Evolutionary conservation across 495 filamentous ascomycete genomes (phyloP), one percentile per base, ranked within the genome.

Genomic region (Lasiosphaeria hispida): DNA sequence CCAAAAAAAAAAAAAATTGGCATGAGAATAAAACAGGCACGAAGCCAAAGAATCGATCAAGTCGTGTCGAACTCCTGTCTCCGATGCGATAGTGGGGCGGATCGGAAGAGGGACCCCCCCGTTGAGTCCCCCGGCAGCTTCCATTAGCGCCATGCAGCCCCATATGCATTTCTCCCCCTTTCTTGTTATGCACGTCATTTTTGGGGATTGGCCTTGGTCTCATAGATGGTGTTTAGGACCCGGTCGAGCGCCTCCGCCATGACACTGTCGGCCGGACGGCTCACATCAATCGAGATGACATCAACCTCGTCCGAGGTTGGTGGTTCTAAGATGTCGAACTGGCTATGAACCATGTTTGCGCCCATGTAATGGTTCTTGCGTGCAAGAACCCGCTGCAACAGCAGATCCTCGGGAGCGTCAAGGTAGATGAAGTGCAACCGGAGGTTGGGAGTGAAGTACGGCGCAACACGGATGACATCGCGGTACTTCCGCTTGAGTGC

Each of bases 401-500:
- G 82, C 17, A 87, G 75, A 48, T 85, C 80, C 70, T 95, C 87
- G 33, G 80, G 75, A 10, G 92, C 89, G 55, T 86, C 82, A 19
- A 99, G 85, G 74, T 95, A 99, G 61, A 97, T 83, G 70, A 97
- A 99, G 70, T 96, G 92, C 47, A 97, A 87, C 47, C 83, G 83
- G 40, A 96, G 84, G 55, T 84, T 80, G 48, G 88, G 85, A 59
- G 87, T 80, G 68, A 78, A 82, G 76, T 96, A 92, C 13, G 88
- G 82, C 2, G 93, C 94, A 8, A 94, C 84, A 49, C 95, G 87
- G 72, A 99, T 92, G 43, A 97, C 92, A 70, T 99, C 93, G 60
- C 95, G 89, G 79, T 99, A 99, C 75, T 93, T 95, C 67, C 88
- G 88, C 78, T 97, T 97, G 49, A 99, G 81, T 4, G 93, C 94